A percentile compares a stretch with the other conserved stretches of the same genome.
These are phyloP conservation scores for Sphagnurus paluster DNA, from an alignment of 1,284 basidiomycete genomes.

Conservation along the genomic window DNA sequence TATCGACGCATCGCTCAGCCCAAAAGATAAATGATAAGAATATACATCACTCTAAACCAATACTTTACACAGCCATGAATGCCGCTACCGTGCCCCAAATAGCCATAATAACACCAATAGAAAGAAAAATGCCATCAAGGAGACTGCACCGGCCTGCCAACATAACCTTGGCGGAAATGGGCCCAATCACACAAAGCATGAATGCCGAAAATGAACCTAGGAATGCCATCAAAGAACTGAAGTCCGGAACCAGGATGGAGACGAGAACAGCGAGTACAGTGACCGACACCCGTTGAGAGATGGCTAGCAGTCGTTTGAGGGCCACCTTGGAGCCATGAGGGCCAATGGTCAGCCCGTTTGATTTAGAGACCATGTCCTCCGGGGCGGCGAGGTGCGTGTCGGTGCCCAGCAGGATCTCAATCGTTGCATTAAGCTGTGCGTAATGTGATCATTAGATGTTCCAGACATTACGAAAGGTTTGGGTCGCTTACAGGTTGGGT, in stretches of 20 bases:
- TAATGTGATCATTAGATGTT: constrained; percentile 9
- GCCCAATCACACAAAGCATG: constrained; percentile 80
- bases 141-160: constrained; percentile 48
- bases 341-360: constrained; percentile 21
- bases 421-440: constrained; percentile 72
- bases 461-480: background rate
- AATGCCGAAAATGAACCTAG: constrained; percentile 88
- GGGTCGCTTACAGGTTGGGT: constrained; percentile 70
- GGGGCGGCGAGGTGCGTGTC: constrained; percentile 42
- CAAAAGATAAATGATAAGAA: background rate
- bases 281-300: constrained; percentile 60
- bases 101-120: constrained; percentile 64
- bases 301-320: constrained; percentile 47
- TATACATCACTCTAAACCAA: constrained; percentile 3
- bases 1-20: background rate
- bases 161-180: constrained; percentile 64
- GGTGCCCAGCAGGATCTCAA: constrained; percentile 75
- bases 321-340: constrained; percentile 26
- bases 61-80: constrained; percentile 41
- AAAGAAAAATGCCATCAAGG: constrained; percentile 60
- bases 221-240: constrained; percentile 89
- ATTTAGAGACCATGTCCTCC: constrained; percentile 31
- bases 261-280: constrained; percentile 63
- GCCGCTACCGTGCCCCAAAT: constrained; percentile 78
- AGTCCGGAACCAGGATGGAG: constrained; percentile 83